Conservation (phyloP, 2,329 filamentous ascomycete genomes). For the Graphilbum fragrans region DNA sequence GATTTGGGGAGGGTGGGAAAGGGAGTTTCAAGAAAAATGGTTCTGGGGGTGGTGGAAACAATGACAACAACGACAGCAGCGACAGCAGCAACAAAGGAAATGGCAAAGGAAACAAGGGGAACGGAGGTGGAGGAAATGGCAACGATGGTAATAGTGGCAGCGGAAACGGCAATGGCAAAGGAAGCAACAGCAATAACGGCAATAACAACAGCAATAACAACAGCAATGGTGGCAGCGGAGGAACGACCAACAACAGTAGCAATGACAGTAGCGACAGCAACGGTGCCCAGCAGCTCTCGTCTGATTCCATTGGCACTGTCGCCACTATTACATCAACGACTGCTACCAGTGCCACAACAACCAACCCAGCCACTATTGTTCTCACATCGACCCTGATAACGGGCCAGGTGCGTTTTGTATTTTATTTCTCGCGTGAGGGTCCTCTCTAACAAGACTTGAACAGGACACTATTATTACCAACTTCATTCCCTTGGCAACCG, state of each 20-base stretch:
- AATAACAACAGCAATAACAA: constrained; percentile 1
- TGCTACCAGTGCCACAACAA: background rate
- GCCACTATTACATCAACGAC: background rate
- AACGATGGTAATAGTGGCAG: constrained; percentile 3
- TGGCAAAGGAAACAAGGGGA: constrained; percentile 3
- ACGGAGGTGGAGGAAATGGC: constrained; percentile 1
- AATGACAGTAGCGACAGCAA: constrained; percentile 5
- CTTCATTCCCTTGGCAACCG: constrained; percentile 8
- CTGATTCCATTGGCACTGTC: background rate
- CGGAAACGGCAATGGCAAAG: constrained; percentile 4
- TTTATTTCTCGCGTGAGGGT: background rate
- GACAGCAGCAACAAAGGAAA: too few relatives aligned
- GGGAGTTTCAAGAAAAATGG: too few relatives aligned
- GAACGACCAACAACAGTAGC: background rate
- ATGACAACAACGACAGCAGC: too few relatives aligned
- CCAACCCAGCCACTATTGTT: constrained; percentile 6
- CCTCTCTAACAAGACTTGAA: background rate
- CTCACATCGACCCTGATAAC: constrained; percentile 7
- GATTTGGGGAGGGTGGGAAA: too few relatives aligned
- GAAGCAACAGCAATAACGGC: constrained; percentile 3
- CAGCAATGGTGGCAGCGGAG: background rate
- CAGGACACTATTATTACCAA: constrained; percentile 5
- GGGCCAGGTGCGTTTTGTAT: constrained; percentile 4
- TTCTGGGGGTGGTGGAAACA: too few relatives aligned
- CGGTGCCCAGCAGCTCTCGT: constrained; percentile 1